Conservation (phyloP, 495 filamentous ascomycete species). For the Patellaria atrata region DNA sequence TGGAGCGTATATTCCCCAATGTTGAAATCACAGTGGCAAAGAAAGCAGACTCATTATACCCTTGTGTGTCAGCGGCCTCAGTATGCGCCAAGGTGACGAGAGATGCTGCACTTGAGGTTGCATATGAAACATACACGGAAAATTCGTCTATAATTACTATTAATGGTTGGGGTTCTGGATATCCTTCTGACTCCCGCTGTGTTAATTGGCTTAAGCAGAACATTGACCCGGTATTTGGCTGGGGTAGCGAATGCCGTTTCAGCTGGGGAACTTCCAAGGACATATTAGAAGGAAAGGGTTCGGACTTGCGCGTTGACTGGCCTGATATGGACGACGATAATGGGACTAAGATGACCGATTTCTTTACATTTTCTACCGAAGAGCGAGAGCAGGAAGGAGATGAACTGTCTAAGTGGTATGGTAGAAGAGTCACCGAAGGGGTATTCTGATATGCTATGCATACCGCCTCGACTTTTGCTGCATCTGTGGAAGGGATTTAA, state of each 20-base stretch:
- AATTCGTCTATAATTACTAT: constrained; percentile 6
- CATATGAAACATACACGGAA: constrained; percentile 38
- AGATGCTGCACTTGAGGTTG: constrained; percentile 70
- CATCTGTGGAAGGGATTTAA: too few relatives aligned
- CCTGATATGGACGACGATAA: constrained; percentile 55
- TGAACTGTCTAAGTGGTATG: constrained; percentile 51
- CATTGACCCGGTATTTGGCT: constrained; percentile 91
- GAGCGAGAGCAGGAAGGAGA: constrained; percentile 32
- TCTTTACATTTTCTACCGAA: constrained; percentile 37
- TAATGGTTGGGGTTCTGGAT: constrained; percentile 74
- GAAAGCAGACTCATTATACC: constrained; percentile 90
- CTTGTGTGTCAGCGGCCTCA: constrained; percentile 82
- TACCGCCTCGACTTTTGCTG: too few relatives aligned
- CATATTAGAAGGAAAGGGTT: constrained; percentile 56
- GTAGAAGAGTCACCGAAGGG: constrained; percentile 40
- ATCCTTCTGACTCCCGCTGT: constrained; percentile 77
- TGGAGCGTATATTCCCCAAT: constrained; percentile 73
- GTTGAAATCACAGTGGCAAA: constrained; percentile 76
- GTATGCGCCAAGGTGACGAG: constrained; percentile 93
- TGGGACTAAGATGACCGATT: constrained; percentile 49
- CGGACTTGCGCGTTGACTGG: constrained; percentile 68
- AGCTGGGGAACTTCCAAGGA: constrained; percentile 94
- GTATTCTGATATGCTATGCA: constrained; percentile 44
- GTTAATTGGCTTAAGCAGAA: constrained; percentile 65
- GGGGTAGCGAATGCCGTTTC: constrained; percentile 83